Base-by-base conservation (phyloP, 2,329 filamentous ascomycete genomes). In the Exophiala mesophila region DNA sequence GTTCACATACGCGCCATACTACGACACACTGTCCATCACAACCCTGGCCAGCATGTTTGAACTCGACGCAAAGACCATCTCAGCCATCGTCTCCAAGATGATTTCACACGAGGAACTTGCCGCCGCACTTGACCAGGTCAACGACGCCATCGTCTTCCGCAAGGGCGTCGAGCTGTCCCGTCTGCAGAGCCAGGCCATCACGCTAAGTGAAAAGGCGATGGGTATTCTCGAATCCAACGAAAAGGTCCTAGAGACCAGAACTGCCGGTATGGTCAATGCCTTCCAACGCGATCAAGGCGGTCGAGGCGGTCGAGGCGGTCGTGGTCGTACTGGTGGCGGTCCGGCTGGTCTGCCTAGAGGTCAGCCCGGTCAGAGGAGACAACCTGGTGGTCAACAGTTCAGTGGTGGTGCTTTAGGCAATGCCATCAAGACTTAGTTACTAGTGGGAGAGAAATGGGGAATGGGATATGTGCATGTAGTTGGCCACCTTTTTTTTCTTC, bases 1-100 rank as follows among this genome's bases (percentile, higher is more conserved):
- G 57, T 98, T 98, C 78, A 98, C 92, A 42, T 98, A 98, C 68
- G 92, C 94, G 26, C 92, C 92, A 40, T 98, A 94, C 77, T 98
- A 98, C 74, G 92, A 98, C 71, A 97, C 92, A 16, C 80, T 98
- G 47, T 83, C 88, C 47, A 77, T 96, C 57, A 75, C 79, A 55
- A 94, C 89, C 17, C 77, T 98, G 48, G 83, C 88, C 50, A 74
- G 73, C 55, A 98, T 98, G 92, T 98, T 98, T 66, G 92, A 98
- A 69, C 82, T 98, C 17, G 78, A 89, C 44, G 73, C 83, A 57
- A 80, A 83, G 70, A 97, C 97, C 77, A 89, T 96, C 38, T 76
- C 85, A n/a, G 88, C 92, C 24, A 82, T 98, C 42, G 82, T 98
- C 60, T 94, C 88, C 77, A 94, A 94, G 75, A 98, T 98, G 92